Base-by-base conservation (phyloP, 2,329 filamentous ascomycete species). In the Verticillium longisporum region DNA sequence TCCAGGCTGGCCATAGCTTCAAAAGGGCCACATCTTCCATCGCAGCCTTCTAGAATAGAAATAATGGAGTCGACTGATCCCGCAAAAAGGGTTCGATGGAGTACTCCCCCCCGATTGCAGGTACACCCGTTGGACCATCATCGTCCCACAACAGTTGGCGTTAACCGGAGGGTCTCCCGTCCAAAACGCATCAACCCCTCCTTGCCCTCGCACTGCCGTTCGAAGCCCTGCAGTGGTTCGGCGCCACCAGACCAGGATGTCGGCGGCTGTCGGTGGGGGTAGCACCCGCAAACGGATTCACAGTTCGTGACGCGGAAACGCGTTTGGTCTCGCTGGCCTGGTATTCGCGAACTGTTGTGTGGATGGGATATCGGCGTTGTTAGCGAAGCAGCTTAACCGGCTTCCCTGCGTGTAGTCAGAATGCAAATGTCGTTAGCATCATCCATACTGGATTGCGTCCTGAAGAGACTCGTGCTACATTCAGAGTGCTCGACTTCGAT, bases 61-160 rank as follows among this genome's bases (percentile, higher is more conserved):
- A 62, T 41, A 65, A 64, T 65, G 64, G 64, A 59, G 57, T 36
- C 57, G 57, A 61, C 60, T 63, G 60, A 64, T 62, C 62, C 64
- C 59, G 59, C 56, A 59, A 62, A 61, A 63, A 65, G 64, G 64
- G 62, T 63, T 61, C 59, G 60, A 65, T 59, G 64, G 64, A 62
- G 63, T 60, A 60, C 55, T 59, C 59, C 58, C 56, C 54, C 55
- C 32, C 58, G 3, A 26, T 26, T 26, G 26, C 59, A 64, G 62
- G 54, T 36, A 60, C 58, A 53, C 58, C 53, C 61, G 61, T 61
- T 10, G 4, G 18, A 50, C 41, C 18, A 26, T 11, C 62, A 63
- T 65, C 59, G 61, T 65, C 59, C 63, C 63, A 65, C 62, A 57
- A 61, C 59, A 62, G 58, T 11, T 10, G 41, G 41, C 41, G 41